Percentiles rank a stretch among this genome's conserved stretches.
phyloP scores from a whole-genome alignment of 345 rosid species.

The Heritiera littoralis region DNA sequence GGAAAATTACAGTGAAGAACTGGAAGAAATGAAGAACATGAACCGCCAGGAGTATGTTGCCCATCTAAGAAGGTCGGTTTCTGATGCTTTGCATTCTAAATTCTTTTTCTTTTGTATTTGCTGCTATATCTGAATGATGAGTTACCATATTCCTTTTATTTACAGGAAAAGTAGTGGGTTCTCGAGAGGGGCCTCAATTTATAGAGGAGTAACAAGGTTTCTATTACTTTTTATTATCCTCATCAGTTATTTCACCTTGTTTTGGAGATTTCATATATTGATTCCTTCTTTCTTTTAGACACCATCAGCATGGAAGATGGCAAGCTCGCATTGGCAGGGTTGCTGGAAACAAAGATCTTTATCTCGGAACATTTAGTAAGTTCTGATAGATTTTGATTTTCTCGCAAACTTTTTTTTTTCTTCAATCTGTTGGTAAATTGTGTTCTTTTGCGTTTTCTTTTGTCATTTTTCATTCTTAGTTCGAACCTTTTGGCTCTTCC shows the following conservation, averaged over 20 bases:
- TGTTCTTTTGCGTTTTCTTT: not conserved
- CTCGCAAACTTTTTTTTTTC: not conserved
- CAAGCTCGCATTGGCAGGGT: constrained; percentile 86
- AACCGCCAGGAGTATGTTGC: constrained; percentile 82
- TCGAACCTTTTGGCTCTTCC: not conserved
- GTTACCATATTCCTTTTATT: not conserved
- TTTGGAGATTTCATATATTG: not conserved
- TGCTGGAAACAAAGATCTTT: constrained; percentile 86
- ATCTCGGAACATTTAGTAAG: constrained; percentile 82
- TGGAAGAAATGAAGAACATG: constrained; percentile 83
- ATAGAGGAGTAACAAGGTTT: constrained; percentile 87
- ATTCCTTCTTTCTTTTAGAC: constrained; percentile 32
- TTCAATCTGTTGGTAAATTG: not conserved
- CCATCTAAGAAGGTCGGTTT: constrained; percentile 60
- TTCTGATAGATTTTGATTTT: constrained; percentile 13
- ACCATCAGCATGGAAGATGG: constrained; percentile 92
- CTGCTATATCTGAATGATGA: not conserved
- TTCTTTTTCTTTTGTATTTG: not conserved
- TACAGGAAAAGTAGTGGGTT: constrained; percentile 84
- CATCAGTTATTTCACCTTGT: not conserved
- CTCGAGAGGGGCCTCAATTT: constrained; percentile 84
- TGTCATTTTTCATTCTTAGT: constrained; percentile 20
- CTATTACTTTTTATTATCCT: constrained; percentile 9
- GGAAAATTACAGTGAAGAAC: constrained; percentile 58
- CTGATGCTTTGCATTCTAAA: not conserved